These are phyloP conservation scores for Ophiocordyceps unilateralis DNA, from an alignment of 2,329 filamentous ascomycete genomes.

Conservation along the genomic window DNA sequence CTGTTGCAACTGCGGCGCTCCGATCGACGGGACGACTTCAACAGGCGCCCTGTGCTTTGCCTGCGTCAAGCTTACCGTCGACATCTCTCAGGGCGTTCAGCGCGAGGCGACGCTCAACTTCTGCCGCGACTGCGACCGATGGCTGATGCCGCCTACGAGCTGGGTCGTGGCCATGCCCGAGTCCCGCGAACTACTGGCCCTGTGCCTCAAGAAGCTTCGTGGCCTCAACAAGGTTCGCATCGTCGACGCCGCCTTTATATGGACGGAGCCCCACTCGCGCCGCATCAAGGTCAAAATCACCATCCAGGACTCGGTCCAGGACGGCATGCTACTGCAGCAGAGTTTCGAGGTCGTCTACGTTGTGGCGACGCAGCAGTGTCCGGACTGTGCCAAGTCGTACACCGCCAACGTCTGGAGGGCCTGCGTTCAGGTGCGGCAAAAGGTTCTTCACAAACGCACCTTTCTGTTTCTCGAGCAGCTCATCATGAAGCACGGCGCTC, in stretches of 20 bases:
- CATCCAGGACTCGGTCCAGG: slow-evolving; percentile 54
- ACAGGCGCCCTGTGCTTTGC: slow-evolving; percentile 87
- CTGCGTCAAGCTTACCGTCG: slow-evolving; percentile 85
- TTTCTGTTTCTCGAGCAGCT: slow-evolving; percentile 69
- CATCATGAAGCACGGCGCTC: slow-evolving; percentile 84
- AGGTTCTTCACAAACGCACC: slow-evolving; percentile 83
- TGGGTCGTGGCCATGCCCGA: slow-evolving; percentile 79
- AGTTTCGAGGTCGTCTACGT: slow-evolving; percentile 89
- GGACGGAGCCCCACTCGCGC: slow-evolving; percentile 93
- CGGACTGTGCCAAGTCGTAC: slow-evolving; percentile 89
- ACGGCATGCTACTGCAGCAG: slow-evolving; percentile 64
- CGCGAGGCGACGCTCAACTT: slow-evolving; percentile 79
- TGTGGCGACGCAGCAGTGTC: slow-evolving; percentile 81
- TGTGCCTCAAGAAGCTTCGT: slow-evolving; percentile 77
- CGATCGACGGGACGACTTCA: slow-evolving; percentile 79
- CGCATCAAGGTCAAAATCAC: slow-evolving; percentile 91
- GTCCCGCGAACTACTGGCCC: slow-evolving; percentile 77
- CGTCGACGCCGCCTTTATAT: slow-evolving; percentile 90
- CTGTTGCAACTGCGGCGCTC: slow-evolving; percentile 92
- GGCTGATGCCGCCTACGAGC: slow-evolving; percentile 69
- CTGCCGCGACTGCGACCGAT: slow-evolving; percentile 88
- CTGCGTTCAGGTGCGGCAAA: slow-evolving; percentile 86
- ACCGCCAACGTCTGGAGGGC: slow-evolving; percentile 94
- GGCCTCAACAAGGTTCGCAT: slow-evolving; percentile 82
- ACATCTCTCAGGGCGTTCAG: slow-evolving; percentile 82